These are phyloP conservation scores for Chaetomium cochliodes DNA, from an alignment of 495 filamentous ascomycete species.

Conservation along the genomic window DNA sequence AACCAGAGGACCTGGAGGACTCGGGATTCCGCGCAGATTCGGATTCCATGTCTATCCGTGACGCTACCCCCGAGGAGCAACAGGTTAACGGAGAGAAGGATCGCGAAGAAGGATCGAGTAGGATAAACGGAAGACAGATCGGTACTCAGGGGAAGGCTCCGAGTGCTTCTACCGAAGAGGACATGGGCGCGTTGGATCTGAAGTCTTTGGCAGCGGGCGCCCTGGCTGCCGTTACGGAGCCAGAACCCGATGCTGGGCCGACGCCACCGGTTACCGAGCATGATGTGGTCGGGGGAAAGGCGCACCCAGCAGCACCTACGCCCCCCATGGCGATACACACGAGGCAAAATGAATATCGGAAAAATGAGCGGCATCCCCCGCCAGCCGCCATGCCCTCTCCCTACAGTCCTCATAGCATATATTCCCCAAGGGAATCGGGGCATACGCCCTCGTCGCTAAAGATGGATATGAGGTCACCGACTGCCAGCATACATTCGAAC, in stretches of 20 bases:
- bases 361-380: conserved; percentile 24
- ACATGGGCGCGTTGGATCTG: conserved; percentile 40
- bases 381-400: conserved; percentile 14
- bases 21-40: conserved; percentile 29
- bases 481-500: conserved; percentile 29
- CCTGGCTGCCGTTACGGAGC: conserved; percentile 34
- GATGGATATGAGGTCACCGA: conserved; percentile 35
- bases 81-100: conserved; percentile 7
- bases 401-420: conserved; percentile 25
- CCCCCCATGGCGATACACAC: conserved; percentile 24
- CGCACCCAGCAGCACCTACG: conserved; percentile 23
- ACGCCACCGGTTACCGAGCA: conserved; percentile 33
- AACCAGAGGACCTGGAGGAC: conserved; percentile 18
- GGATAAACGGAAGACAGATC: conserved; percentile 24
- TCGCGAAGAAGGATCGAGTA: conserved; percentile 12
- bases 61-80: conserved; percentile 15
- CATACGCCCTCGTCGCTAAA: conserved; percentile 27
- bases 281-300: conserved; percentile 26
- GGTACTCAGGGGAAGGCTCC: conserved; percentile 16
- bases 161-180: conserved; percentile 26
- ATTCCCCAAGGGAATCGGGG: conserved; percentile 34
- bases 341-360: conserved; percentile 19
- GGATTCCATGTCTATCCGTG: conserved; percentile 24
- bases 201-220: conserved; percentile 41
- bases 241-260: conserved; percentile 32